Base-by-base conservation (phyloP, 176 grass and related monocot species). In the Poa pratensis region DNA sequence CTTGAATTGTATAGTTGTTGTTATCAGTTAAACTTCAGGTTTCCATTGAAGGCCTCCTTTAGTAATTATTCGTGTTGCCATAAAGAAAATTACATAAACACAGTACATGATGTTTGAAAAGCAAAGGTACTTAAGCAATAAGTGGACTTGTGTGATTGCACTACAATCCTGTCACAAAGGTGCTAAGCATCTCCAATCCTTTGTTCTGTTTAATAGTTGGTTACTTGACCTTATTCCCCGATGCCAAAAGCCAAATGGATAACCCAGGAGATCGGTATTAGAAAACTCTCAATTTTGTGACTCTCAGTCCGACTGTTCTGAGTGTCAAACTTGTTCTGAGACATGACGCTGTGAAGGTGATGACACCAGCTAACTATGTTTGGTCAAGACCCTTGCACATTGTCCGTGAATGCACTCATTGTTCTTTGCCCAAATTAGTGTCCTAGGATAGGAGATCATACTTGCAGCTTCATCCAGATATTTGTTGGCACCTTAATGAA, bases 271-370 rank as follows among this genome's bases (percentile, higher is more conserved):
- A 60, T 23, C 57, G 9, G n/a, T 60, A 61, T 61, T 9, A 92
- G 88, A 63, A 39, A 93, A 35, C 90, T 90, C 72, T 88, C 88
- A 0, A 82, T 83, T 49, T 86, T 73, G 34, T 87, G 78, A 64
- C 88, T 88, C 6, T 85, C 81, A 6, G 71, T 93, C 55, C 27
- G 30, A 28, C 81, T 90, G 71, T 90, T 92, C 45, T 87, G 0
- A 37, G 5, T 37, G 35, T 37, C 35, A 24, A 92, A 92, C 68
- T 92, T 84, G 83, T 87, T 84, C 35, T 82, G 76, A 7, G 88
- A 90, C 85, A 83, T 88, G n/a, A 81, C 23, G 17, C 76, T 82
- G 53, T 93, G 87, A 43, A 87, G 85, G 51, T 87, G 88, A 23
- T 85, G 76, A 78, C 85, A 90, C 88, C 91, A 93, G 39, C 73